Conservation (phyloP, 768 basidiomycete species). For the Floccularia luteovirens region DNA sequence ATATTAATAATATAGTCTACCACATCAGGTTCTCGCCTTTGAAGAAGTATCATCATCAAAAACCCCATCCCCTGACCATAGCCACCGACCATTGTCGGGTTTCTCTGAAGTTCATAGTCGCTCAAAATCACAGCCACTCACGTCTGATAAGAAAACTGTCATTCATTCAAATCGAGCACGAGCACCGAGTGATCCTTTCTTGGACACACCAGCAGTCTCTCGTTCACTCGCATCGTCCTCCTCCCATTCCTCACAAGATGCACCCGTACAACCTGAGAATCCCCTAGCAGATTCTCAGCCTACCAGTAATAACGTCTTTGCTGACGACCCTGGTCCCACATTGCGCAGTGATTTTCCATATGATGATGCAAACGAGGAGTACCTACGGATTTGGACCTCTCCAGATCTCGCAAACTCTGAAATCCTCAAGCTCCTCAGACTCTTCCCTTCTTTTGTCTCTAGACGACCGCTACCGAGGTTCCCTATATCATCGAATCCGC, state of each 20-base stretch:
- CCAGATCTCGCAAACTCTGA: constrained; percentile 79
- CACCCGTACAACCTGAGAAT: constrained; percentile 28
- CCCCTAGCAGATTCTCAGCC: no score
- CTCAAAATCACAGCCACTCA: constrained; percentile 48
- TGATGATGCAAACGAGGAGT: constrained; percentile 27
- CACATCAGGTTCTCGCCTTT: constrained; percentile 50
- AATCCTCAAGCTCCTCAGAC: constrained; percentile 51
- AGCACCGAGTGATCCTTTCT: constrained; percentile 74
- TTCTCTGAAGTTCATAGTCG: constrained; percentile 40
- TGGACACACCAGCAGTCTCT: constrained; percentile 58
- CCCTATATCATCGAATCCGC: constrained; percentile 27
- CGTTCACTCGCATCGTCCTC: constrained; percentile 47
- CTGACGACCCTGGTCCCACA: constrained; percentile 24
- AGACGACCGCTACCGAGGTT: constrained; percentile 70
- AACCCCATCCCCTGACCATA: constrained; percentile 21
- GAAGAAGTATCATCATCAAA: constrained; percentile 51
- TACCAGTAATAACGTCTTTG: constrained; percentile 25
- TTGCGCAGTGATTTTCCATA: constrained; percentile 15
- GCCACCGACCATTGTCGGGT: constrained; percentile 25
- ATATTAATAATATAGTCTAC: constrained; percentile 6
- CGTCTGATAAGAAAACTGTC: constrained; percentile 33
- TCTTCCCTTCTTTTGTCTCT: constrained; percentile 77
- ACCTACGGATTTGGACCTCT: constrained; percentile 73
- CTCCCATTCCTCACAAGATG: constrained; percentile 35
- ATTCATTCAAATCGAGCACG: constrained; percentile 56